Conservation (phyloP, 2,329 filamentous ascomycete genomes). For the Hirsutella rhossiliensis region DNA sequence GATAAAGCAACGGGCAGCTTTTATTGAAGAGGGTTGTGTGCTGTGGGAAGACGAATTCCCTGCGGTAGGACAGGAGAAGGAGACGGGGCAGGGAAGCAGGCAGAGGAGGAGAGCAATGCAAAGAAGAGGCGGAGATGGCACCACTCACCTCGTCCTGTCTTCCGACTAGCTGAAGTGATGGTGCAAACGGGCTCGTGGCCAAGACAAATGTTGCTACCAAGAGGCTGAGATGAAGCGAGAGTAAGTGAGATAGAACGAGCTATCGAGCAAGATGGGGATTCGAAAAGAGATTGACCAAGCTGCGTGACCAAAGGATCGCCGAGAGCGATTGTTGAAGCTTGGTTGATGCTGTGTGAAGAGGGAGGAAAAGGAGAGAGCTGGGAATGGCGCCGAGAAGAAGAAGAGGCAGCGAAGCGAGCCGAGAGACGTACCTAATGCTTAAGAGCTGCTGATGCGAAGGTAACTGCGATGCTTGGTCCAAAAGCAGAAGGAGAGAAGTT, state of each 20-base stretch:
- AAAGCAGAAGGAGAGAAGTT: slow-evolving; percentile 7
- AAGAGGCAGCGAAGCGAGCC: slow-evolving; percentile 6
- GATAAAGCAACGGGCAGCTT: no score
- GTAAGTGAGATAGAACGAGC: slow-evolving; percentile 47
- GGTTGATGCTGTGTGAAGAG: slow-evolving; percentile 34
- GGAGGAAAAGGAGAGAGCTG: slow-evolving; percentile 7
- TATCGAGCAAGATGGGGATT: slow-evolving; percentile 44
- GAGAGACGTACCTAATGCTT: slow-evolving; percentile 8
- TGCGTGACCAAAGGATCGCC: slow-evolving; percentile 16
- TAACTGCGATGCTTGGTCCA: slow-evolving; percentile 11
- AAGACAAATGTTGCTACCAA: slow-evolving; percentile 37
- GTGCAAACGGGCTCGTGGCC: slow-evolving; percentile 16
- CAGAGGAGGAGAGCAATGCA: not conserved
- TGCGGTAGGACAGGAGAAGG: no score
- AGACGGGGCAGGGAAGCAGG: no score
- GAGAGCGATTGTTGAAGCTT: slow-evolving; percentile 27
- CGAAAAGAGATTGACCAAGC: slow-evolving; percentile 16
- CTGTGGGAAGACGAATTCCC: no score
- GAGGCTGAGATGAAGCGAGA: slow-evolving; percentile 42
- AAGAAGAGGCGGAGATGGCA: not conserved
- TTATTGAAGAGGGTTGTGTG: no score
- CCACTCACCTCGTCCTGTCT: slow-evolving; percentile 16
- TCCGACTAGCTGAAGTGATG: slow-evolving; percentile 17
- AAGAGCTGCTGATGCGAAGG: slow-evolving; percentile 3
- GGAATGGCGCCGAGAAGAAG: slow-evolving; percentile 6